Percentiles rank a stretch among this genome's conserved stretches.
Evolutionary conservation across 306 rosid species (phyloP).

Genomic region (Ziziphus jujuba): DNA sequence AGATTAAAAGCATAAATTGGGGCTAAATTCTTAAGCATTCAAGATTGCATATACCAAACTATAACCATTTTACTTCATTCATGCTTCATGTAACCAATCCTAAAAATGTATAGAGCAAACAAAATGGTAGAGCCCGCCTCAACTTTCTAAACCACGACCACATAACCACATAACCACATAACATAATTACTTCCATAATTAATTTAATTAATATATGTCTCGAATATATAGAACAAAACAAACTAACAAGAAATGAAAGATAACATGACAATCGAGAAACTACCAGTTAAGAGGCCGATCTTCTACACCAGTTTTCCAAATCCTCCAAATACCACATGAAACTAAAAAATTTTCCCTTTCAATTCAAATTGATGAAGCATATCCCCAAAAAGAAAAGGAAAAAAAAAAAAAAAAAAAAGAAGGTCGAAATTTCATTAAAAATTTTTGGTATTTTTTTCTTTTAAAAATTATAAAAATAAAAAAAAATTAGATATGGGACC

Average conservation of each 20-base stretch:
- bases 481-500: slow-evolving; percentile 16
- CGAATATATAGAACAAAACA: neutral
- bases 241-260: neutral
- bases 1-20: neutral
- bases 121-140: too few species aligned
- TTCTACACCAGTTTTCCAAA: slow-evolving; percentile 15
- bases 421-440: slow-evolving; percentile 1
- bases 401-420: too few species aligned
- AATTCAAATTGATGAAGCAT: neutral
- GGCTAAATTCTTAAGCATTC: neutral
- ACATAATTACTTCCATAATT: neutral
- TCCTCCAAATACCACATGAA: slow-evolving; percentile 4
- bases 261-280: neutral
- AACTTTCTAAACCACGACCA: too few species aligned
- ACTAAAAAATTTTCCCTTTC: too few species aligned
- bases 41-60: neutral
- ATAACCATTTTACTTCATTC: neutral
- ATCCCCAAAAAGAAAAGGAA: neutral
- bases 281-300: slow-evolving; percentile 4
- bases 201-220: too few species aligned
- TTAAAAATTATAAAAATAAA: too few species aligned
- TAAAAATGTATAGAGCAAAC: neutral
- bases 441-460: neutral
- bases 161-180: neutral
- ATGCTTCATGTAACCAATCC: neutral